These are phyloP conservation scores for Aphanomyces astaci DNA, from an alignment of 352 stramenopile genomes.

Conservation along the genomic window DNA sequence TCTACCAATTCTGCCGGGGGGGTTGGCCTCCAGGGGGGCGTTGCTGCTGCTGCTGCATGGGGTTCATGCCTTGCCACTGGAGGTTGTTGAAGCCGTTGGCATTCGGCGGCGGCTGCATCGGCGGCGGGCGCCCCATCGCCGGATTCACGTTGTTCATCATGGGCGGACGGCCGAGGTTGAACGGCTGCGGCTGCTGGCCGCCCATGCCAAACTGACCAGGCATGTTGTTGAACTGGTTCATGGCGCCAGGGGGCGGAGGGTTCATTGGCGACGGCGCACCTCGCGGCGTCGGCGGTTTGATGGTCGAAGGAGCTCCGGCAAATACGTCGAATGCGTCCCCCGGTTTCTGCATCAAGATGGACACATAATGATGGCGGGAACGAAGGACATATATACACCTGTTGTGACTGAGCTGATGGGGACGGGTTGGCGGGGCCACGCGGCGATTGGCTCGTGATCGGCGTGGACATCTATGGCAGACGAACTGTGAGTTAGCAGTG, in stretches of 20 bases:
- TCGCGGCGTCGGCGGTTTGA: slow-evolving; percentile 26
- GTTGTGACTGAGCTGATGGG: slow-evolving; percentile 23
- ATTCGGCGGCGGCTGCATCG: slow-evolving; percentile 13
- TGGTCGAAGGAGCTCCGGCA: slow-evolving; percentile 24
- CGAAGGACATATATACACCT: background rate
- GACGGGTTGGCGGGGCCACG: slow-evolving; percentile 33
- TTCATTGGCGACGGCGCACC: slow-evolving; percentile 32
- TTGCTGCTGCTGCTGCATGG: slow-evolving; percentile 37
- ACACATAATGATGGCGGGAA: background rate
- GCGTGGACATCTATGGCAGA: slow-evolving; percentile 9
- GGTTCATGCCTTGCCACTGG: slow-evolving; percentile 74
- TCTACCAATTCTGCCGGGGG: background rate
- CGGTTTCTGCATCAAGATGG: slow-evolving; percentile 23
- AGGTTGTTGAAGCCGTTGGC: slow-evolving; percentile 61
- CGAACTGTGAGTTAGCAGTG: background rate
- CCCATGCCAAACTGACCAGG: slow-evolving; percentile 44
- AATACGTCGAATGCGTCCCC: slow-evolving; percentile 77
- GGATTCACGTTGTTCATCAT: slow-evolving; percentile 45
- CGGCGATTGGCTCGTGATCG: slow-evolving; percentile 23
- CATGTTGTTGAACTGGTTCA: slow-evolving; percentile 18
- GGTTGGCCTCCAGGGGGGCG: slow-evolving; percentile 5
- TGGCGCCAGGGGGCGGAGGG: slow-evolving; percentile 24
- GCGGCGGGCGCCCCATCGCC: slow-evolving; percentile 8
- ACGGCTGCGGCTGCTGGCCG: slow-evolving; percentile 14
- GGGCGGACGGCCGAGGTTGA: slow-evolving; percentile 31